Percentiles rank a stretch among this genome's conserved stretches.
phyloP scores from a whole-genome alignment of 2,329 filamentous ascomycete genomes.

The Nemania bipapillata region DNA sequence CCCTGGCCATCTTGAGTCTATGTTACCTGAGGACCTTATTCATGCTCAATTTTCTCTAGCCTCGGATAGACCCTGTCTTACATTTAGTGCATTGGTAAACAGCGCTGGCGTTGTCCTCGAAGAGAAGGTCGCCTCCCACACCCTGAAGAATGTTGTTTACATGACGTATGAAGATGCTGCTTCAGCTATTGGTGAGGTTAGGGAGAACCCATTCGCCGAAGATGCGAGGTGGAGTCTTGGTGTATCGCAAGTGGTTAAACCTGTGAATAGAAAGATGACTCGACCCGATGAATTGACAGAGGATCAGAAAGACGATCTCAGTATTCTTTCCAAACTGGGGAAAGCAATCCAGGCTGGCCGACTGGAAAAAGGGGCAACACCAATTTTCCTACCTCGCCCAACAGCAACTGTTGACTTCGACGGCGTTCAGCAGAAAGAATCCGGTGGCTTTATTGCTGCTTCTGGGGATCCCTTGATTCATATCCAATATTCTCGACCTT shows the following conservation, averaged over 20 bases:
- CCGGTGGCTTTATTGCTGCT: conserved; percentile 50
- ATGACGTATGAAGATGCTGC: conserved; percentile 65
- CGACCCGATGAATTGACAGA: conserved; percentile 56
- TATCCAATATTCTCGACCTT: conserved; percentile 50
- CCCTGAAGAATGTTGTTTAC: conserved; percentile 65
- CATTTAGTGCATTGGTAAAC: conserved; percentile 70
- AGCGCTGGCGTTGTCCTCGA: conserved; percentile 64
- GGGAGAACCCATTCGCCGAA: conserved; percentile 44
- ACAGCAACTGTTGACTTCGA: conserved; percentile 59
- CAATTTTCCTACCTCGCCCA: conserved; percentile 59
- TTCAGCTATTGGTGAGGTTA: conserved; percentile 55
- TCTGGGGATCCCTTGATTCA: conserved; percentile 64
- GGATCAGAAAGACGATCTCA: conserved; percentile 59
- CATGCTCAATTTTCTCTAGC: conserved; percentile 66
- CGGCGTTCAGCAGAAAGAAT: conserved; percentile 44
- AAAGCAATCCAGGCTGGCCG: conserved; percentile 58
- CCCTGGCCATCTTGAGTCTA: conserved; percentile 66
- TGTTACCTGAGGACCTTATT: conserved; percentile 66
- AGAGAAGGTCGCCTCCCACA: conserved; percentile 64
- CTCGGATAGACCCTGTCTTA: conserved; percentile 63
- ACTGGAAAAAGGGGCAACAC: conserved; percentile 61
- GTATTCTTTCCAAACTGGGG: conserved; percentile 61
- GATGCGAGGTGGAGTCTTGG: conserved; percentile 49
- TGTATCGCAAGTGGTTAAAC: conserved; percentile 38
- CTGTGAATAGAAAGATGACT: conserved; percentile 58